Evolutionary conservation across 1,139 yeast genomes (phyloP), one percentile per base, ranked within the genome.

Genomic region (Torulaspora globosa): DNA sequence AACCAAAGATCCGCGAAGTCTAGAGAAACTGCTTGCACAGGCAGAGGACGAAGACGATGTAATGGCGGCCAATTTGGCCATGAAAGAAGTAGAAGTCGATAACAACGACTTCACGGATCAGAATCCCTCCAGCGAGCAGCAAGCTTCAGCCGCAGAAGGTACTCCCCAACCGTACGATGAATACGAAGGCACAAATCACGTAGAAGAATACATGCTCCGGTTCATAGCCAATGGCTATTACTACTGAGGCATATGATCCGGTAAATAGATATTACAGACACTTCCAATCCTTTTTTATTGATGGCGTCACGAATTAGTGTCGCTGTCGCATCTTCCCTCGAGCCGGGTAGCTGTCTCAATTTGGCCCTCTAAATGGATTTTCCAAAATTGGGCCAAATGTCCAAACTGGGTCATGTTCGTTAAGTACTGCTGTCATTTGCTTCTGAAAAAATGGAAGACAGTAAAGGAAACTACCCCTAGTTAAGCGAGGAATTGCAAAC

Each of bases 11-110:
- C 62, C 63, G 14, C 54, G 74, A 32, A 78, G 73, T 36, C 75
- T 88, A 49, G 85, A 82, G 14, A 79, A 73, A 51, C 83, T 81
- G 3, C 72, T 92, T 53, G 95, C 95, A 1, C 90, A 85, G 62
- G 98, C 96, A 0, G 98, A 92, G 69, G 98, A 94, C 63, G 97
- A 82, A 44, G 97, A 92, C 47, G 99, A 94, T 70, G 84, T 95
- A 15, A 79, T 77, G 4, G 99, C 99, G 1, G 97, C 97, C 0
- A 84, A 75, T 54, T 80, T 80, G 30, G 98, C 98, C 0, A 75
- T 89, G 83, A 78, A 78, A 56, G 98, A 92, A 65, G 87, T 79
- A n/a, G 84, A 83, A 23, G 64, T 76, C 32, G 98, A 92, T 62
- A 82, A 80, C 43, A 92, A 84, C 41, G 99, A 94, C 63, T 92